A percentile compares a stretch with the other conserved stretches of the same genome.
Conservation (phyloP, 495 filamentous ascomycete species). For the Daldinia childiae region DNA sequence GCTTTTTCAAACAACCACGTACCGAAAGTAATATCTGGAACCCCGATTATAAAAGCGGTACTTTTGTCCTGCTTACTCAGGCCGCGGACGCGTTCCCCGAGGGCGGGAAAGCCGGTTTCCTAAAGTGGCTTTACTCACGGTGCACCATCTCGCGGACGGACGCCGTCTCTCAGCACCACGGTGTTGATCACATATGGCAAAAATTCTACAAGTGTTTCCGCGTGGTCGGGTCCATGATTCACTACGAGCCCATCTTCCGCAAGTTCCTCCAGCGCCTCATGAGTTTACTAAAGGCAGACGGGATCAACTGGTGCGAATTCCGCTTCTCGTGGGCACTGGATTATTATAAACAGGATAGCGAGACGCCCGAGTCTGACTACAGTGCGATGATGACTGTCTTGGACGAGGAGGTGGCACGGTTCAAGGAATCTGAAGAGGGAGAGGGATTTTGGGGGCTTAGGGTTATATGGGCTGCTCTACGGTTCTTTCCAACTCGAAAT, state of each 20-base stretch:
- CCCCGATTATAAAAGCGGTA: slow-evolving; percentile 63
- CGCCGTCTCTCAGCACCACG: slow-evolving; percentile 79
- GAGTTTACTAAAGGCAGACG: slow-evolving; percentile 73
- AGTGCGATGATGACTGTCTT: slow-evolving; percentile 73
- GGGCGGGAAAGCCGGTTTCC: slow-evolving; percentile 73
- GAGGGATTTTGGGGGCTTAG: slow-evolving; percentile 83
- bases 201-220: slow-evolving; percentile 78
- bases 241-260: slow-evolving; percentile 92
- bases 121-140: slow-evolving; percentile 79
- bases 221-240: slow-evolving; percentile 75
- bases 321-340: slow-evolving; percentile 67
- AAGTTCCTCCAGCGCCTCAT: slow-evolving; percentile 75
- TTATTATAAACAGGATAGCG: slow-evolving; percentile 67
- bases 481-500: slow-evolving; percentile 66
- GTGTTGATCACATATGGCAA: slow-evolving; percentile 80
- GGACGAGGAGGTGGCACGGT: slow-evolving; percentile 80
- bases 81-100: slow-evolving; percentile 79
- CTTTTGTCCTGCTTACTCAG: slow-evolving; percentile 65
- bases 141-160: slow-evolving; percentile 75
- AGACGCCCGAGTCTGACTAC: slow-evolving; percentile 68
- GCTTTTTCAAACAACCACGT: slow-evolving; percentile 52
- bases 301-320: slow-evolving; percentile 82
- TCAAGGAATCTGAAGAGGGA: slow-evolving; percentile 75
- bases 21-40: slow-evolving; percentile 67
- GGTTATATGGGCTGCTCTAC: slow-evolving; percentile 85